These are phyloP conservation scores for Artomyces pyxidatus DNA, from an alignment of 768 basidiomycete genomes.

Conservation along the genomic window DNA sequence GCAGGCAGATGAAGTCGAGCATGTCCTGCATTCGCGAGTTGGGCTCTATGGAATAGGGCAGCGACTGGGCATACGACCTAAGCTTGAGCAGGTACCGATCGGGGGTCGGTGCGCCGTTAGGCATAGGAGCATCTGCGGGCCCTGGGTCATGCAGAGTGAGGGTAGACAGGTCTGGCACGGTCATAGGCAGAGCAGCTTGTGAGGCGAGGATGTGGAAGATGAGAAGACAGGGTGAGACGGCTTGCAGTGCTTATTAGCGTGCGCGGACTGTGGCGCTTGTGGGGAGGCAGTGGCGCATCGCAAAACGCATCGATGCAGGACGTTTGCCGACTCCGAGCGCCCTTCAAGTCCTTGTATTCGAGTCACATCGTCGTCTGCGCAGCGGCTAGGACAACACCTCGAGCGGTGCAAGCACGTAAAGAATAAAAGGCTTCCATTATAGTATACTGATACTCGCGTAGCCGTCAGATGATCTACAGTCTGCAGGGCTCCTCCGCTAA, in stretches of 20 bases:
- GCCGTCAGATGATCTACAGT: no score
- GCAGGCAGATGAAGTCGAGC: conserved; percentile 63
- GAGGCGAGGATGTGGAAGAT: background rate
- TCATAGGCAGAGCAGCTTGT: background rate
- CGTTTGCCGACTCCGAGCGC: background rate
- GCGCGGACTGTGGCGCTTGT: background rate
- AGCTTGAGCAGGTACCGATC: conserved; percentile 52
- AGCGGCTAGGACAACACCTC: background rate
- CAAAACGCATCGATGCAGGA: no score
- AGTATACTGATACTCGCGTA: background rate
- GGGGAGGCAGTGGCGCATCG: background rate
- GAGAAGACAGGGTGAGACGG: background rate
- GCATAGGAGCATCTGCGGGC: conserved; percentile 13
- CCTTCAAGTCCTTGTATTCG: background rate
- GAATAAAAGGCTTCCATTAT: background rate
- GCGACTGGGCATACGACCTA: conserved; percentile 48
- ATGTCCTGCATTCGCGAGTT: conserved; percentile 68
- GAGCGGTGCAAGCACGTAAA: background rate
- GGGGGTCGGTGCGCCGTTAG: conserved; percentile 26
- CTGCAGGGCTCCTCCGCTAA: no score
- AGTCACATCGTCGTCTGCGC: background rate
- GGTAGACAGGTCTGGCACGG: conserved; percentile 3
- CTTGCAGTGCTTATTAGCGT: background rate
- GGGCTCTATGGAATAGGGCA: conserved; percentile 76
- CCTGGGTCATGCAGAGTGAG: conserved; percentile 26